A percentile compares a stretch with the other conserved stretches of the same genome.
Evolutionary conservation across 768 basidiomycete species (phyloP).

Genomic region (Terana coerulea): DNA sequence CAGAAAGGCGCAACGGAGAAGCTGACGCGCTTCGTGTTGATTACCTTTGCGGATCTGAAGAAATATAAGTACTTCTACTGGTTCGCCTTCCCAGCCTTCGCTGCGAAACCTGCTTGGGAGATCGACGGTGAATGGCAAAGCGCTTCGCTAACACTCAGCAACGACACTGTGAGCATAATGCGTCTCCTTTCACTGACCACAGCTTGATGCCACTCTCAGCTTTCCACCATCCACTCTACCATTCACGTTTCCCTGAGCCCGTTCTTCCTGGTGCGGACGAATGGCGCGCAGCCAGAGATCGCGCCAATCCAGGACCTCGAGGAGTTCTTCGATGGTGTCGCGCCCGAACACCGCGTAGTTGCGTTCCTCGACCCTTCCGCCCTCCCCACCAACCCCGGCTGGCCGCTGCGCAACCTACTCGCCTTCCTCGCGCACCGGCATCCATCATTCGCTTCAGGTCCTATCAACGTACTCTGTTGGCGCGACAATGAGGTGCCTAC

Average conservation of each 20-base stretch:
- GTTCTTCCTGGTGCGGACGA: conserved; percentile 59
- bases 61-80: conserved; percentile 98
- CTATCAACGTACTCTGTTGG: conserved; percentile 62
- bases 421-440: conserved; percentile 69
- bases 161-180: conserved; percentile 36
- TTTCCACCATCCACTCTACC: conserved; percentile 48
- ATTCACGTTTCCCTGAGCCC: conserved; percentile 40
- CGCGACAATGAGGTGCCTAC: conserved; percentile 56
- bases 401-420: conserved; percentile 93
- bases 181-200: background rate
- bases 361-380: conserved; percentile 75
- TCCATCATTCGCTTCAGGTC: conserved; percentile 36
- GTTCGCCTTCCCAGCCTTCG: conserved; percentile 95
- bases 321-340: conserved; percentile 49
- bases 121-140: conserved; percentile 60
- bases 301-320: conserved; percentile 55
- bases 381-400: conserved; percentile 49
- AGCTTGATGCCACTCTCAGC: conserved; percentile 30
- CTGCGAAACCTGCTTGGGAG: conserved; percentile 88
- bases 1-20: conserved; percentile 45
- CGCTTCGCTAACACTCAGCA: conserved; percentile 42
- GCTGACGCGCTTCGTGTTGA: conserved; percentile 78
- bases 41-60: conserved; percentile 96
- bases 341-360: conserved; percentile 32
- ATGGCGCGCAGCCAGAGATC: conserved; percentile 33